These are phyloP conservation scores for Penicillium manginii DNA, from an alignment of 495 filamentous ascomycete species.

Conservation along the genomic window DNA sequence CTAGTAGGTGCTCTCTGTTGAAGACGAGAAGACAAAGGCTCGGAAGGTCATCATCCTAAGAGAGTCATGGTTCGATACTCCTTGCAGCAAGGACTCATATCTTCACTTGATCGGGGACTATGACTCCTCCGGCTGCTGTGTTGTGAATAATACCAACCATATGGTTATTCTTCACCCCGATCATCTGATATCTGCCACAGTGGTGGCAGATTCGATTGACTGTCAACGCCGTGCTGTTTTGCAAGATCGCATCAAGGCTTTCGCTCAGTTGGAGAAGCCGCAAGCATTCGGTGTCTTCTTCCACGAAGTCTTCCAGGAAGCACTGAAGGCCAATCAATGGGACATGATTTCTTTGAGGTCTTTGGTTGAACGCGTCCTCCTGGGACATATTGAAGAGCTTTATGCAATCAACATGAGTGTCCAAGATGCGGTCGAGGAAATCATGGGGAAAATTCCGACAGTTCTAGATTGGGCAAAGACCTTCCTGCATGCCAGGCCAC, in stretches of 20 bases:
- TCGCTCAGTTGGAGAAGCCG: conserved; percentile 72
- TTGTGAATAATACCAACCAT: conserved; percentile 77
- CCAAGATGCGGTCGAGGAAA: conserved; percentile 70
- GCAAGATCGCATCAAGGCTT: conserved; percentile 90
- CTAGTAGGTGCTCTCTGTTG: conserved; percentile 71
- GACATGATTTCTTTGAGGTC: conserved; percentile 64
- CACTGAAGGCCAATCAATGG: conserved; percentile 83
- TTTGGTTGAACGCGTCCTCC: conserved; percentile 65
- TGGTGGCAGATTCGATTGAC: conserved; percentile 89
- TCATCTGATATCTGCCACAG: conserved; percentile 90
- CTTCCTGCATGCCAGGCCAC: conserved; percentile 75
- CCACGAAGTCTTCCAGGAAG: conserved; percentile 92
- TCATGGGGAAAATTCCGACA: conserved; percentile 76
- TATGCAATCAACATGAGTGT: conserved; percentile 80
- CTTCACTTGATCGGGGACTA: conserved; percentile 89
- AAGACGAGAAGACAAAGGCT: conserved; percentile 68
- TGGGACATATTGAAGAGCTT: conserved; percentile 79
- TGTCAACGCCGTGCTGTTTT: conserved; percentile 89
- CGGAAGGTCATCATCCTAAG: conserved; percentile 75
- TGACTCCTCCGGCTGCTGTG: conserved; percentile 61
- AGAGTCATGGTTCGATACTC: conserved; percentile 82
- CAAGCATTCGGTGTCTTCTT: conserved; percentile 89
- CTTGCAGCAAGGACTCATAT: conserved; percentile 70
- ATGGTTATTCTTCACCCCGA: conserved; percentile 95
- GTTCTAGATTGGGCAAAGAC: conserved; percentile 79